phyloP scores from a whole-genome alignment of 2,329 filamentous ascomycete genomes.

The Botrytis porri region DNA sequence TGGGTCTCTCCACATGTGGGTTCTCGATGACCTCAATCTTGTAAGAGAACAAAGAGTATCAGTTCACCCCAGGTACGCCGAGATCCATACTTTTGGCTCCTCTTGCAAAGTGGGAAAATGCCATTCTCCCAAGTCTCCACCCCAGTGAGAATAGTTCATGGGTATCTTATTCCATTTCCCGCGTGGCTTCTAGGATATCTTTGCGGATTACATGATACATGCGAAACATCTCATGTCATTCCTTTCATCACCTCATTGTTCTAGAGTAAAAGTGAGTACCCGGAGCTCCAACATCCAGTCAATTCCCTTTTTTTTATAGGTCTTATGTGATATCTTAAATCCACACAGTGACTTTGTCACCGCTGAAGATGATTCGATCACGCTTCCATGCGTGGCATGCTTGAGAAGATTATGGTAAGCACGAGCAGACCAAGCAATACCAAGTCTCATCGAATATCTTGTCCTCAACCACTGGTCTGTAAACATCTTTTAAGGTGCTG shows the following conservation, averaged over 20 bases:
- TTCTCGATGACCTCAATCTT: not conserved
- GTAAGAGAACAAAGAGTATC: not conserved
- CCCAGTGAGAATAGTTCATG: not conserved
- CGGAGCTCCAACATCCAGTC: slow-evolving; percentile 6
- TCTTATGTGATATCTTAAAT: slow-evolving; percentile 19
- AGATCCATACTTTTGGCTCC: not conserved
- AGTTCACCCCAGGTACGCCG: not conserved
- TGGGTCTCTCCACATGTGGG: not conserved
- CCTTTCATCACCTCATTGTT: not conserved
- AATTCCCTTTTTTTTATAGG: not conserved
- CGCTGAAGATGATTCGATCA: not conserved
- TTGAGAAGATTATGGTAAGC: slow-evolving; percentile 1
- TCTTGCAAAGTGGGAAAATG: not conserved
- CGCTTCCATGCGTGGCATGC: slow-evolving; percentile 5
- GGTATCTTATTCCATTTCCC: slow-evolving; percentile 4
- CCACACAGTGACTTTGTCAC: slow-evolving; percentile 1
- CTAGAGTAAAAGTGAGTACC: slow-evolving; percentile 2
- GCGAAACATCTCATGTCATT: slow-evolving; percentile 17
- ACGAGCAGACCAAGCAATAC: not conserved
- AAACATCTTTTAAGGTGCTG: slow-evolving; percentile 14
- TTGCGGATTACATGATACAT: slow-evolving; percentile 15
- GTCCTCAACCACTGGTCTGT: not conserved
- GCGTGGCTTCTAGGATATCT: slow-evolving; percentile 18
- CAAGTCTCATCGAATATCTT: not conserved
- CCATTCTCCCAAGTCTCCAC: slow-evolving; percentile 10